phyloP scores from a whole-genome alignment of 2,329 filamentous ascomycete genomes.

The Neopestalotiopsis sp. region DNA sequence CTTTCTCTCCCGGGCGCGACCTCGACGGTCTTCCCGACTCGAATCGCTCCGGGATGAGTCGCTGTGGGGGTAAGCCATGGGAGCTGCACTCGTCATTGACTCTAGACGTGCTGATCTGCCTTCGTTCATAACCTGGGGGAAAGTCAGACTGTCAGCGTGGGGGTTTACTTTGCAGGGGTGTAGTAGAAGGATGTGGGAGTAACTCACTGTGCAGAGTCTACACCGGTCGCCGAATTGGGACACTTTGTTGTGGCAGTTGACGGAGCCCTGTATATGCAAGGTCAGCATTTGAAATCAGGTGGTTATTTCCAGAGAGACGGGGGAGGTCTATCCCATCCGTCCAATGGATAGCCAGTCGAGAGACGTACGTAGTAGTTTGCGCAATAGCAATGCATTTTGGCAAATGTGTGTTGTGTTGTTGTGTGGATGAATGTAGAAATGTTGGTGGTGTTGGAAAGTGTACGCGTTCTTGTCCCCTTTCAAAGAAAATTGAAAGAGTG shows the following conservation, averaged over 20 bases:
- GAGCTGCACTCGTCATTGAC: slow-evolving; percentile 10
- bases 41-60: slow-evolving; percentile 19
- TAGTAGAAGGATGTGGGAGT: neutral
- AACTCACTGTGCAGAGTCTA: slow-evolving; percentile 31
- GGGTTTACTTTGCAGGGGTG: neutral
- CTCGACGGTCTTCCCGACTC: slow-evolving; percentile 20
- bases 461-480: neutral
- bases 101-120: slow-evolving; percentile 27
- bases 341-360: neutral
- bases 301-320: neutral
- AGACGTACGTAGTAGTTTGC: slow-evolving; percentile 35
- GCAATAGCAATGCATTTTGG: slow-evolving; percentile 34
- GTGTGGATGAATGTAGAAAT: too few species aligned
- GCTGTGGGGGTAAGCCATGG: slow-evolving; percentile 9
- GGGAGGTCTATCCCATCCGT: neutral
- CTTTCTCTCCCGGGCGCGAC: slow-evolving; percentile 19
- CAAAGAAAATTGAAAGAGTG: neutral
- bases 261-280: slow-evolving; percentile 23
- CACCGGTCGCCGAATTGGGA: slow-evolving; percentile 34
- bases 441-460: neutral
- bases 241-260: slow-evolving; percentile 36
- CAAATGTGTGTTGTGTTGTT: slow-evolving; percentile 19
- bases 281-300: slow-evolving; percentile 9
- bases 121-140: slow-evolving; percentile 31
- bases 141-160: neutral